Percentiles rank a stretch among this genome's conserved stretches.
Evolutionary conservation across 2,329 filamentous ascomycete genomes (phyloP).

Genomic region (Boeremia lycopersici): DNA sequence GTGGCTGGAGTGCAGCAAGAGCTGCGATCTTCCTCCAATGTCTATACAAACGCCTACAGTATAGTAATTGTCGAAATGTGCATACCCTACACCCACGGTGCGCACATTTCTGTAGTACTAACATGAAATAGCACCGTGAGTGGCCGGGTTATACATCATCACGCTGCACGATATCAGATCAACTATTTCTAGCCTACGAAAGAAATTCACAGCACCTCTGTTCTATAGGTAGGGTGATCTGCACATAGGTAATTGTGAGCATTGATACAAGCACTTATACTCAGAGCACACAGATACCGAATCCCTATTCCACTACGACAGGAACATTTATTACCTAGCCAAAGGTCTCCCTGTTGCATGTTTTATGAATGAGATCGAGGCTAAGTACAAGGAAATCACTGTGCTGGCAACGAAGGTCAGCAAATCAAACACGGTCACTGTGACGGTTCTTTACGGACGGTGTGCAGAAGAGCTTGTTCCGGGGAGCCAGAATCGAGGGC

Average conservation of each 20-base stretch:
- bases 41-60: neutral
- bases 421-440: too few relatives aligned
- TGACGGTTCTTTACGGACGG: neutral
- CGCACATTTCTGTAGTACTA: too few relatives aligned
- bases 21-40: neutral
- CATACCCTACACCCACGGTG: too few relatives aligned
- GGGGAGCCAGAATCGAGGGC: neutral
- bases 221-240: too few relatives aligned
- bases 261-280: neutral
- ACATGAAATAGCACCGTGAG: too few relatives aligned
- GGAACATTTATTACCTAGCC: neutral
- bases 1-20: slow-evolving; percentile 4
- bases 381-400: slow-evolving; percentile 2
- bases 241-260: too few relatives aligned
- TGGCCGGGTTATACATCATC: too few relatives aligned
- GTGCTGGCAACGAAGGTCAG: neutral
- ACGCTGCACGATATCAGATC: too few relatives aligned
- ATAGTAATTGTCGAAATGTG: too few relatives aligned
- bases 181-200: neutral
- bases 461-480: slow-evolving; percentile 6
- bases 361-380: slow-evolving; percentile 3
- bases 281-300: neutral
- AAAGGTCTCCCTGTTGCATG: neutral
- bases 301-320: neutral
- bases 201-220: neutral